A percentile compares a stretch with the other conserved stretches of the same genome.
phyloP scores from a whole-genome alignment of 2,329 filamentous ascomycete species.

The Calonectria pseudoreteaudii region DNA sequence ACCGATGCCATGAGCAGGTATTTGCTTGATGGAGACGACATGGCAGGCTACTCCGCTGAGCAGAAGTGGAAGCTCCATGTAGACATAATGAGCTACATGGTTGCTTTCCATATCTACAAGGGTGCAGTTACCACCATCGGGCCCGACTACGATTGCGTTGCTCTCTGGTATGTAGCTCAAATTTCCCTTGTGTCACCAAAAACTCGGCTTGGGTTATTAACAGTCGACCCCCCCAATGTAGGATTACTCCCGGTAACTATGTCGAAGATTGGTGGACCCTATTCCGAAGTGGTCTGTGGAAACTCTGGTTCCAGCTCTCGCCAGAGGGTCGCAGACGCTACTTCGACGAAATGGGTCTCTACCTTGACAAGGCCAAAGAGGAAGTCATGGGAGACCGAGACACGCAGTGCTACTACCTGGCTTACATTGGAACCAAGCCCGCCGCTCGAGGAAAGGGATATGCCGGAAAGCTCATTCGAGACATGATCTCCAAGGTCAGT shows the following conservation, averaged over 20 bases:
- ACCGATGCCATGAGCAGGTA: slow-evolving; percentile 81
- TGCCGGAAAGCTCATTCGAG: slow-evolving; percentile 76
- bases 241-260: slow-evolving; percentile 82
- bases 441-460: slow-evolving; percentile 78
- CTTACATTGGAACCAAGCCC: slow-evolving; percentile 83
- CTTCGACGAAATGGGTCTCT: slow-evolving; percentile 80
- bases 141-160: slow-evolving; percentile 82
- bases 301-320: slow-evolving; percentile 79
- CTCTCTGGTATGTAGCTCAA: slow-evolving; percentile 74
- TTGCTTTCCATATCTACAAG: slow-evolving; percentile 79
- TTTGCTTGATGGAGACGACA: slow-evolving; percentile 78
- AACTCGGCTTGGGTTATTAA: background rate
- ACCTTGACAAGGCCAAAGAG: slow-evolving; percentile 78
- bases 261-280: slow-evolving; percentile 80
- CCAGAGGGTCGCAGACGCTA: slow-evolving; percentile 79
- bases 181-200: background rate
- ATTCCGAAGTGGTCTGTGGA: slow-evolving; percentile 82
- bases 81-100: slow-evolving; percentile 81
- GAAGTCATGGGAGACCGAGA: slow-evolving; percentile 76
- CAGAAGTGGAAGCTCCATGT: slow-evolving; percentile 82
- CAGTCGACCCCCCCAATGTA: slow-evolving; percentile 45
- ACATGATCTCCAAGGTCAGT: slow-evolving; percentile 73
- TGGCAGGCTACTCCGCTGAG: slow-evolving; percentile 70
- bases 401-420: slow-evolving; percentile 80
- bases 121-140: slow-evolving; percentile 82